Conservation (phyloP, 352 stramenopile species). For the Phytophthora hibernalis region DNA sequence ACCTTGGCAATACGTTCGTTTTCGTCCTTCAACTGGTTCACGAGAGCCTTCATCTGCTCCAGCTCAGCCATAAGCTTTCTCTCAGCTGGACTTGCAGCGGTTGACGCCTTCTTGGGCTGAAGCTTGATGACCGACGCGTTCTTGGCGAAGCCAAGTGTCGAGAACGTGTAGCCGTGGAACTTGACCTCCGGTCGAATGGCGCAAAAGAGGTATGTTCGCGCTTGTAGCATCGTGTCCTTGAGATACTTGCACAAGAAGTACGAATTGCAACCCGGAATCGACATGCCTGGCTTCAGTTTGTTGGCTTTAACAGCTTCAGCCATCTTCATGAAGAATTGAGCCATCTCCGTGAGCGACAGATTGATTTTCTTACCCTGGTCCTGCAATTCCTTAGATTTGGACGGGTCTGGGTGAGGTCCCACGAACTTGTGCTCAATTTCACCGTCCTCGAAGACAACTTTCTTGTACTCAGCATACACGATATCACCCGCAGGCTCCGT, state of each 20-base stretch:
- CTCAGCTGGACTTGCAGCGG: slow-evolving; percentile 90
- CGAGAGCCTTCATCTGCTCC: slow-evolving; percentile 93
- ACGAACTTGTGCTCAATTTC: slow-evolving; percentile 94
- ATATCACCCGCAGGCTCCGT: slow-evolving; percentile 95
- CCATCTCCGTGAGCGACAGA: slow-evolving; percentile 95
- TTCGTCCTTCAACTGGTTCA: slow-evolving; percentile 83
- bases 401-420: slow-evolving; percentile 88
- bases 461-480: slow-evolving; percentile 95
- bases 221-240: slow-evolving; percentile 96
- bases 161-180: slow-evolving; percentile 94
- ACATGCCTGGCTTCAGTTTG: slow-evolving; percentile 94
- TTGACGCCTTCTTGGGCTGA: slow-evolving; percentile 94
- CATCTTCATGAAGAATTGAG: slow-evolving; percentile 98
- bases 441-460: slow-evolving; percentile 90
- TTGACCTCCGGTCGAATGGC: slow-evolving; percentile 94
- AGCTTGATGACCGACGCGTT: slow-evolving; percentile 96
- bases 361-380: slow-evolving; percentile 97
- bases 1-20: slow-evolving; percentile 82
- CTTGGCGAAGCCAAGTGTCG: slow-evolving; percentile 94
- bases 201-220: slow-evolving; percentile 94
- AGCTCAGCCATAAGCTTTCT: slow-evolving; percentile 95
- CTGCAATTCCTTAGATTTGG: slow-evolving; percentile 95
- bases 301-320: slow-evolving; percentile 94
- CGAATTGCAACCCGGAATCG: slow-evolving; percentile 94
- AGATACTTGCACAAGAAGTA: slow-evolving; percentile 97